Percentiles rank a stretch among this genome's conserved stretches.
These are phyloP conservation scores for Lignosus rhinocerotis DNA, from an alignment of 1,284 basidiomycete species.

Conservation along the genomic window DNA sequence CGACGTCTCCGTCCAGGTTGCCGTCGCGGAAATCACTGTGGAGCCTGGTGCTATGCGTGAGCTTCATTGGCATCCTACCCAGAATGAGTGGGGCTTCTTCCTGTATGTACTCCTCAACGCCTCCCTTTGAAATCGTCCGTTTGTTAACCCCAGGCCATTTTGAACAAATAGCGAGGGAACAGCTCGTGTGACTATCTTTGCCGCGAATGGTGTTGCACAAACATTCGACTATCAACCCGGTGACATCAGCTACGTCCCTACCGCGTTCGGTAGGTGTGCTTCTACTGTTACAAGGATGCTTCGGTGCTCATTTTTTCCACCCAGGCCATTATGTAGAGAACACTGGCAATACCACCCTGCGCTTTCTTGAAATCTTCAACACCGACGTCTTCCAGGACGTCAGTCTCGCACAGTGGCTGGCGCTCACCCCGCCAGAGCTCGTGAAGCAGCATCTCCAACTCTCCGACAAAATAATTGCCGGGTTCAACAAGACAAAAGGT, in stretches of 20 bases:
- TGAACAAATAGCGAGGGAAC: slow-evolving; percentile 45
- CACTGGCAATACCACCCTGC: slow-evolving; percentile 61
- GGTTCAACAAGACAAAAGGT: slow-evolving; percentile 52
- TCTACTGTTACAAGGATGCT: not conserved
- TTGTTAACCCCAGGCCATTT: not conserved
- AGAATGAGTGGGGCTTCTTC: slow-evolving; percentile 51
- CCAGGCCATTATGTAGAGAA: slow-evolving; percentile 70
- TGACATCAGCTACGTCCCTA: slow-evolving; percentile 64
- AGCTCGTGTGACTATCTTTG: slow-evolving; percentile 65
- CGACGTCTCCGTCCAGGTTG: slow-evolving; percentile 53
- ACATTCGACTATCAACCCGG: slow-evolving; percentile 71
- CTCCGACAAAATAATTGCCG: slow-evolving; percentile 47
- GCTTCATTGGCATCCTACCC: slow-evolving; percentile 61
- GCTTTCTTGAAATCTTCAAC: slow-evolving; percentile 67
- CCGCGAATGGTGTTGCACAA: slow-evolving; percentile 55
- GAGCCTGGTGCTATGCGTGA: slow-evolving; percentile 57
- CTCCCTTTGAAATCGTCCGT: too few relatives aligned
- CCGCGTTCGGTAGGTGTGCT: slow-evolving; percentile 44
- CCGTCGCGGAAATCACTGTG: slow-evolving; percentile 65
- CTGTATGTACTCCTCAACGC: slow-evolving; percentile 15
- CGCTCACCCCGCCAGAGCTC: slow-evolving; percentile 57
- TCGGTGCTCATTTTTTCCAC: not conserved
- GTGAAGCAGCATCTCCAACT: slow-evolving; percentile 60
- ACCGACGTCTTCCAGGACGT: slow-evolving; percentile 59
- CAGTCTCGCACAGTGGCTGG: slow-evolving; percentile 65